Percentiles rank a stretch among this genome's conserved stretches.
Evolutionary conservation across 2,329 filamentous ascomycete species (phyloP).

Genomic region (Torrubiella hemipterigena): DNA sequence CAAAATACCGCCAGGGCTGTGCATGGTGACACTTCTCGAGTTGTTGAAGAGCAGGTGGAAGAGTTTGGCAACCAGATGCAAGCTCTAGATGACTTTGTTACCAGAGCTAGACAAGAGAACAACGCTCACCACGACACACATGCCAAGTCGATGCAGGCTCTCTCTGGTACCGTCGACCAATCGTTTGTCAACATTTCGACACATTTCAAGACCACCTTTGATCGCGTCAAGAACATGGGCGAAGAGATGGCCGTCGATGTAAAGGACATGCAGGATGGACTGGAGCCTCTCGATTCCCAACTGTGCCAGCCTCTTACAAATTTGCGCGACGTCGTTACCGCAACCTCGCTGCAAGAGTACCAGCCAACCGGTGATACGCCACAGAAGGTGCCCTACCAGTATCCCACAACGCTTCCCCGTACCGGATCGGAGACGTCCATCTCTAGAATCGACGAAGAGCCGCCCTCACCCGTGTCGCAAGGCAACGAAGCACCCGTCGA

Average conservation of each 20-base stretch:
- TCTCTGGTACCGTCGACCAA: conserved; percentile 57
- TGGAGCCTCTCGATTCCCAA: conserved; percentile 47
- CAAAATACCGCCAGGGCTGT: conserved; percentile 75
- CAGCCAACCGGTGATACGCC: conserved; percentile 77
- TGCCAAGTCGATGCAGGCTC: conserved; percentile 46
- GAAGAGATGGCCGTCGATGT: conserved; percentile 53
- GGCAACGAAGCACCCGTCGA: conserved; percentile 18
- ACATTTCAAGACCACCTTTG: conserved; percentile 58
- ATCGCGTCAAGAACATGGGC: conserved; percentile 56
- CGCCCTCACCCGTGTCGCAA: conserved; percentile 8
- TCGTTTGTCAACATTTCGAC: conserved; percentile 61
- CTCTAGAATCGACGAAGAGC: conserved; percentile 23
- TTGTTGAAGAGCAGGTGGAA: conserved; percentile 78
- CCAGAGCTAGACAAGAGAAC: conserved; percentile 70
- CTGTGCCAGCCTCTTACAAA: conserved; percentile 58
- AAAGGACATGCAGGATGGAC: conserved; percentile 41
- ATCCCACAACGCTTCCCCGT: conserved; percentile 64
- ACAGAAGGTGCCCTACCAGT: conserved; percentile 69
- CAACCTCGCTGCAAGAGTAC: conserved; percentile 64
- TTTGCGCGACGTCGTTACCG: conserved; percentile 57
- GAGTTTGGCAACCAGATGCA: conserved; percentile 84
- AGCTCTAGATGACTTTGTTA: conserved; percentile 81
- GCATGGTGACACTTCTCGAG: conserved; percentile 78
- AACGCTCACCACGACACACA: conserved; percentile 63
- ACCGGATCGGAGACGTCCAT: conserved; percentile 45